phyloP scores from a whole-genome alignment of 345 rosid genomes.

The Excoecaria cochinchinensis region DNA sequence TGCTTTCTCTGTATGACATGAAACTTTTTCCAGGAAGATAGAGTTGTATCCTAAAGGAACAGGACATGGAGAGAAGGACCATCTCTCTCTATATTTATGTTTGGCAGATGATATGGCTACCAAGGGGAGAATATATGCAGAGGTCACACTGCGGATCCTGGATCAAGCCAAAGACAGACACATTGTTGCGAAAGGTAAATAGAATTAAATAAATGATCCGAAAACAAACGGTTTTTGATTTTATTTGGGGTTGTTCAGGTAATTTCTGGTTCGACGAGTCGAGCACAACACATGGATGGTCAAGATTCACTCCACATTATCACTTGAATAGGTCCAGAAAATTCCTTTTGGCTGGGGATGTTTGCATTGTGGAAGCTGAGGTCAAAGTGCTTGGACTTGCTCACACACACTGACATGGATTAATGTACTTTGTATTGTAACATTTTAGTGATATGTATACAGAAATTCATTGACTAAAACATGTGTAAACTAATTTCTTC shows the following conservation, averaged over 20 bases:
- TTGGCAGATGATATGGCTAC: slow-evolving; percentile 30
- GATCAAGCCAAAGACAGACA: slow-evolving; percentile 36
- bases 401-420: background rate
- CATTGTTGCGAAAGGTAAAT: slow-evolving; percentile 33
- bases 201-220: background rate
- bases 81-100: slow-evolving; percentile 32
- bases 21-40: slow-evolving; percentile 33
- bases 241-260: background rate
- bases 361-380: slow-evolving; percentile 6
- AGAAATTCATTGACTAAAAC: background rate
- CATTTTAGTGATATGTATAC: background rate
- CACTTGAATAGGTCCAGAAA: background rate
- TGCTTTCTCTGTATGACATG: too few species aligned
- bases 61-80: slow-evolving; percentile 22
- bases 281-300: background rate
- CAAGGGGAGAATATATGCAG: slow-evolving; percentile 31
- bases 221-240: background rate
- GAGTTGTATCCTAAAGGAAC: slow-evolving; percentile 37
- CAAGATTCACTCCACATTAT: slow-evolving; percentile 9
- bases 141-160: slow-evolving; percentile 30
- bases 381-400: slow-evolving; percentile 6
- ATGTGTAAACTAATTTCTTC: background rate
- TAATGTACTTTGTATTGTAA: background rate
- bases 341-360: background rate
- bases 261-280: background rate